These are phyloP conservation scores for Coemansia sp. DNA, from an alignment of 192 early-diverging fungal species.

Conservation along the genomic window DNA sequence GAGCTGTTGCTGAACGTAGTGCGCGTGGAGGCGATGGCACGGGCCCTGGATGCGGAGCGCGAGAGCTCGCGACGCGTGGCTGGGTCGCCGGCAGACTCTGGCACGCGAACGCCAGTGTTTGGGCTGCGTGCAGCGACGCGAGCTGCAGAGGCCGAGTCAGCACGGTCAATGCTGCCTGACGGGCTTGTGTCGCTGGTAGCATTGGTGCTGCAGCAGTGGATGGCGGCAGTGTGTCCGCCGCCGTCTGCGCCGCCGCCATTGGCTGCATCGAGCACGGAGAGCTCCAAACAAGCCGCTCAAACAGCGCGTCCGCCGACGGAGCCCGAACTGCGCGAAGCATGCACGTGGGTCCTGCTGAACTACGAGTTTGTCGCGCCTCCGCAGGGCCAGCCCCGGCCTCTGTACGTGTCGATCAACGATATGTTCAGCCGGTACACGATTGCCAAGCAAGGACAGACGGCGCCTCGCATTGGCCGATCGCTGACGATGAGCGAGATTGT, in stretches of 20 bases:
- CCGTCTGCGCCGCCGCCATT: slow-evolving; percentile 1
- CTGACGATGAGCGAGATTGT: slow-evolving; percentile 42
- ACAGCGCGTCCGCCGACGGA: slow-evolving; percentile 37
- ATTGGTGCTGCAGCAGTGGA: slow-evolving; percentile 50
- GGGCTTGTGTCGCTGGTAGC: slow-evolving; percentile 40
- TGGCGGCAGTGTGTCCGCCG: slow-evolving; percentile 30
- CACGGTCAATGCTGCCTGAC: slow-evolving; percentile 44
- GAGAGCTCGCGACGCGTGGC: neutral
- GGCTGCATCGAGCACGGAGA: neutral
- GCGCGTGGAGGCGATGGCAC: slow-evolving; percentile 45
- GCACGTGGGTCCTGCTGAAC: slow-evolving; percentile 55
- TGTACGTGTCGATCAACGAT: slow-evolving; percentile 24
- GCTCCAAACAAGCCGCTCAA: neutral
- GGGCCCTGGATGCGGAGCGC: slow-evolving; percentile 45
- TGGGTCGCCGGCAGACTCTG: slow-evolving; percentile 23
- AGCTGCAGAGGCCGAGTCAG: slow-evolving; percentile 12
- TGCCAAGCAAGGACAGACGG: slow-evolving; percentile 49
- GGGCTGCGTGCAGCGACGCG: slow-evolving; percentile 4
- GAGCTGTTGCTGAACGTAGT: slow-evolving; percentile 53
- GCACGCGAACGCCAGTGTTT: slow-evolving; percentile 39
- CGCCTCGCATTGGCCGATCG: slow-evolving; percentile 47
- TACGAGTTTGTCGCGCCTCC: slow-evolving; percentile 32
- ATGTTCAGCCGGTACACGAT: slow-evolving; percentile 41
- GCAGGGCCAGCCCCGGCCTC: slow-evolving; percentile 11
- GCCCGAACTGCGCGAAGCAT: slow-evolving; percentile 54